A percentile compares a stretch with the other conserved stretches of the same genome.
These are phyloP conservation scores for Phytopythium helicoides DNA, from an alignment of 352 stramenopile genomes.

Conservation along the genomic window DNA sequence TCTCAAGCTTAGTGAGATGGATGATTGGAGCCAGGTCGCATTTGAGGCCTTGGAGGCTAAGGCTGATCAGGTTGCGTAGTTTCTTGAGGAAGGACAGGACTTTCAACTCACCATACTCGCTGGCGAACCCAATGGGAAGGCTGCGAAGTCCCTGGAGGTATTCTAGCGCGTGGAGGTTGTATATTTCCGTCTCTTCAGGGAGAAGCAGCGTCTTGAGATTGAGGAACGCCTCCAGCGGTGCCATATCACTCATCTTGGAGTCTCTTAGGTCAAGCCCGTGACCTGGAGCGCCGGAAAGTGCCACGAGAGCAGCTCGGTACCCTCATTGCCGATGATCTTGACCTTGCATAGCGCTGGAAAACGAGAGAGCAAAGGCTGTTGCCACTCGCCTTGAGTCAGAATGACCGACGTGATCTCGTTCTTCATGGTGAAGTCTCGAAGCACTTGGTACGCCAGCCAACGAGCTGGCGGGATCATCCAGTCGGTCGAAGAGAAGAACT, in stretches of 20 bases:
- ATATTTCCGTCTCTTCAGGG: background rate
- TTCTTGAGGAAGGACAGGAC: background rate
- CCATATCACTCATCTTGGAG: conserved; percentile 1
- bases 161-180: background rate
- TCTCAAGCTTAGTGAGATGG: background rate
- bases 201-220: background rate
- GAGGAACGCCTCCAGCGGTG: background rate
- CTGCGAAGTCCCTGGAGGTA: background rate
- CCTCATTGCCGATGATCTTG: too few species aligned
- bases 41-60: background rate
- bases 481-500: background rate
- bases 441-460: background rate
- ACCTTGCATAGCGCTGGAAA: background rate
- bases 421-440: background rate
- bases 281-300: background rate
- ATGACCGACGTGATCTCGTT: background rate
- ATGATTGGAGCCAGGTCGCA: background rate
- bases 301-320: too few species aligned
- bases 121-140: too few species aligned
- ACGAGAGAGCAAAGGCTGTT: background rate
- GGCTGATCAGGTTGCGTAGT: background rate
- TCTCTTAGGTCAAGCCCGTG: conserved; percentile 1
- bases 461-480: background rate
- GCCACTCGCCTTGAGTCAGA: background rate
- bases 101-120: too few species aligned